phyloP scores from a whole-genome alignment of 257 asterid species.

The Asclepias syriaca region DNA sequence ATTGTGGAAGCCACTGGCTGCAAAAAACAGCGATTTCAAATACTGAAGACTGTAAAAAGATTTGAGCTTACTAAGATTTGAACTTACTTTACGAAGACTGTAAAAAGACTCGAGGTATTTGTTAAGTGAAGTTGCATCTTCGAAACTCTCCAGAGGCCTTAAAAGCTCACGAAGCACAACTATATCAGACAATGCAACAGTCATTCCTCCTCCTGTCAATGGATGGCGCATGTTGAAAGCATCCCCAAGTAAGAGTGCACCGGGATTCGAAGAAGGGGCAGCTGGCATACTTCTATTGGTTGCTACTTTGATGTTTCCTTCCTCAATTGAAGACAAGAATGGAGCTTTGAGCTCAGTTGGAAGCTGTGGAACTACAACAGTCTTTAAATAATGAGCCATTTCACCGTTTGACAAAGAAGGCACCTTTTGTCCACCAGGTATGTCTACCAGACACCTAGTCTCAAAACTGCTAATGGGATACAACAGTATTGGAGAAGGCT shows the following conservation, averaged over 20 bases:
- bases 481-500: slow-evolving; percentile 22
- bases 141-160: slow-evolving; percentile 19
- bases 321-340: slow-evolving; percentile 15
- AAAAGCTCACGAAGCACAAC: slow-evolving; percentile 21
- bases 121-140: slow-evolving; percentile 15
- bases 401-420: slow-evolving; percentile 20
- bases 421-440: slow-evolving; percentile 19
- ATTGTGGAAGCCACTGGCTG: slow-evolving; percentile 27
- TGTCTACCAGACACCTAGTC: slow-evolving; percentile 23
- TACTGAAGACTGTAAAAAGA: too few species aligned
- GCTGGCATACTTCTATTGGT: slow-evolving; percentile 28
- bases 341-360: slow-evolving; percentile 18
- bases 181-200: slow-evolving; percentile 23
- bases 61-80: neutral
- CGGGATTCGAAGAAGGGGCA: slow-evolving; percentile 22
- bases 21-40: neutral
- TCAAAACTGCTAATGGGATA: slow-evolving; percentile 25
- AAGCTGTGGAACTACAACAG: slow-evolving; percentile 20
- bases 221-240: slow-evolving; percentile 29
- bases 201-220: slow-evolving; percentile 28
- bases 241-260: slow-evolving; percentile 24
- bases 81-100: slow-evolving; percentile 13
- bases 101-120: slow-evolving; percentile 21
- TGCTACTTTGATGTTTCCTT: slow-evolving; percentile 23
- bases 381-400: slow-evolving; percentile 23